Evolutionary conservation across 345 rosid species (phyloP), one percentile per base, ranked within the genome.

Genomic region (Zanthoxylum bungeanum): DNA sequence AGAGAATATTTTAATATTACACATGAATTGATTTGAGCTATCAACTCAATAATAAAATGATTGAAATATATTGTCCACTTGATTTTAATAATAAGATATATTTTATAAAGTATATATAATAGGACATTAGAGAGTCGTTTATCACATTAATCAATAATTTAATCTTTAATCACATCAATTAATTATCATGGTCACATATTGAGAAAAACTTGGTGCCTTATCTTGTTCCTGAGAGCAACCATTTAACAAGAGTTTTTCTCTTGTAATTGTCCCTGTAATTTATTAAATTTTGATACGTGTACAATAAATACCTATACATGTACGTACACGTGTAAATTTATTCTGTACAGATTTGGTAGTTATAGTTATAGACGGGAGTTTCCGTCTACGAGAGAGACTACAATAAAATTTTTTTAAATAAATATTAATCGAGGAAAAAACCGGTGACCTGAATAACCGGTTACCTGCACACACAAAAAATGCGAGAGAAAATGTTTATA

Each of bases 401-500:
- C 14, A 34, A 34, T 39, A 10, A 39, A 39, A 39, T 39, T 39
- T 39, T 39, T 0, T 39, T n/a, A n/a, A n/a, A n/a, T n/a, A 11
- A 40, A 40, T 3, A 40, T 40, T 12, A 42, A 11, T 3, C 12
- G 16, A 11, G 46, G 12, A 40, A 12, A 11, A 12, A 3, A 57
- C 72, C 42, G 40, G 67, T n/a, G 16, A 84, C 83, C 77, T 73
- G 73, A 57, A 21, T 66, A 72, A 31, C 80, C 81, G 60, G 83
- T 81, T 7, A 3, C 22, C 57, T 11, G 11, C 5, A 49, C 46
- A 2, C 1, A 12, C 19, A 14, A 5, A 14, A 44, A 22, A 59
- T 19, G 69, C 77, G 72, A 81, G 75, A 76, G 63, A 81, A 85
- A 82, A 57, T 70, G 70, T 74, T 62, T 78, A 76, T 76, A 83